Percentiles rank a stretch among this genome's conserved stretches.
These are phyloP conservation scores for Reticulascus tulasneorum DNA, from an alignment of 2,329 filamentous ascomycete genomes.

Conservation along the genomic window DNA sequence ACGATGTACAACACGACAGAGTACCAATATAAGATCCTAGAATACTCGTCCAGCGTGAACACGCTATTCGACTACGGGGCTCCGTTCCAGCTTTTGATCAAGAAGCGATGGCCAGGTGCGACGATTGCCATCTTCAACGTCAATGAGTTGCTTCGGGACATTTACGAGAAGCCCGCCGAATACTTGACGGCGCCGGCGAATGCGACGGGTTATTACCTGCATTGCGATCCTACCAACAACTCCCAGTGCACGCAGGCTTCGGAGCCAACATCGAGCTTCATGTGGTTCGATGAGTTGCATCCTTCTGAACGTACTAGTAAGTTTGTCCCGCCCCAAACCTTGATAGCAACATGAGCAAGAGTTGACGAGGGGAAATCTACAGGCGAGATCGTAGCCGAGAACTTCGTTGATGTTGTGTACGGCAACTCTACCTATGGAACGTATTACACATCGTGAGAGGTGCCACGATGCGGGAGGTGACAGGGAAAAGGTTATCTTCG, in stretches of 20 bases:
- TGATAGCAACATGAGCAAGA: neutral
- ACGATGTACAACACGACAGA: constrained; percentile 42
- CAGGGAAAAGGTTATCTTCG: too few species aligned
- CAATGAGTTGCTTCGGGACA: constrained; percentile 60
- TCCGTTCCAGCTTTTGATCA: constrained; percentile 39
- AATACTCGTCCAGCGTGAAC: constrained; percentile 48
- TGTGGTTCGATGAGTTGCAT: constrained; percentile 74
- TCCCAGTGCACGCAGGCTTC: constrained; percentile 35
- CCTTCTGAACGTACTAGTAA: constrained; percentile 61
- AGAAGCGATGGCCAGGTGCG: constrained; percentile 51
- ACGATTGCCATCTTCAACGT: constrained; percentile 65
- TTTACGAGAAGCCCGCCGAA: constrained; percentile 53
- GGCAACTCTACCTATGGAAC: constrained; percentile 37
- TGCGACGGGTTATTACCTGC: constrained; percentile 52
- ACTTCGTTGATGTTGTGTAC: constrained; percentile 36
- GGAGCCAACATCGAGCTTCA: constrained; percentile 52
- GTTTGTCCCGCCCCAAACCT: constrained; percentile 19
- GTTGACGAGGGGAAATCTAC: constrained; percentile 4
- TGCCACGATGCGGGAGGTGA: too few species aligned
- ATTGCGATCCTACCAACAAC: constrained; percentile 38
- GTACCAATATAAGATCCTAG: constrained; percentile 37
- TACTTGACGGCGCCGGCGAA: constrained; percentile 65
- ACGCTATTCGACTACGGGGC: constrained; percentile 44
- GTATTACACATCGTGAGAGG: constrained; percentile 18
- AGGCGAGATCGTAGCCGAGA: constrained; percentile 34